Base-by-base conservation (phyloP, 164 flowering plant genomes). In the Berberis thunbergii region DNA sequence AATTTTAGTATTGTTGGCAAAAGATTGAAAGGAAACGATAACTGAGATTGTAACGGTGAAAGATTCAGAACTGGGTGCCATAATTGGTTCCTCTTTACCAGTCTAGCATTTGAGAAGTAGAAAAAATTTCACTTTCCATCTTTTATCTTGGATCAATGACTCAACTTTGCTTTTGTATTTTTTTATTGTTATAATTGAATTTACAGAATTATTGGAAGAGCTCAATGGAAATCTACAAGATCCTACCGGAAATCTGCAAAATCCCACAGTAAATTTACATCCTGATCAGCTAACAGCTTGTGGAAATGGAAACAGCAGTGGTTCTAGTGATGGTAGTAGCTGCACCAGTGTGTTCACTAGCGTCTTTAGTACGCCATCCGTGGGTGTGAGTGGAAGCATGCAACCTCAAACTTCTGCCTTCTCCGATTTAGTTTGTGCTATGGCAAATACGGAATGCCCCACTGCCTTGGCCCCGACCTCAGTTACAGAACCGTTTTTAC, bases 361-460 rank as follows among this genome's bases (percentile, higher is more conserved):
- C 67, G 64, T 86, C 38, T 85, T 84, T 76, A 79, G 83, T 69
- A 82, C 96, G 7, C 72, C 88, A 3, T 74, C 86, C 41, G 66
- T 84, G 44, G 72, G 80, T n/a, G n/a, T 3, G 52, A 70, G 81
- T 3, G 77, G 69, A 67, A 76, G 68, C 60, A 67, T 80, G 57
- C 85, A 75, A 9, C 56, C 81, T 45, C 83, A 79, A 61, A 57
- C 86, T n/a, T 62, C 83, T 42, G 76, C 75, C 3, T 85, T 81
- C 54, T 74, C 86, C 0, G 79, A 81, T 65, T 59, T 80, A 41
- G 72, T 80, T 10, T 80, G 70, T 49, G 71, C 80, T 40, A 75
- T 75, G 78, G 64, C 75, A 12, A n/a, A n/a, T n/a, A n/a, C n/a
- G n/a, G n/a, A n/a, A n/a, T 70, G 49, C 5, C 58, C 81, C 0